Base-by-base conservation (phyloP, 345 rosid species). In the Pistacia integerrima region DNA sequence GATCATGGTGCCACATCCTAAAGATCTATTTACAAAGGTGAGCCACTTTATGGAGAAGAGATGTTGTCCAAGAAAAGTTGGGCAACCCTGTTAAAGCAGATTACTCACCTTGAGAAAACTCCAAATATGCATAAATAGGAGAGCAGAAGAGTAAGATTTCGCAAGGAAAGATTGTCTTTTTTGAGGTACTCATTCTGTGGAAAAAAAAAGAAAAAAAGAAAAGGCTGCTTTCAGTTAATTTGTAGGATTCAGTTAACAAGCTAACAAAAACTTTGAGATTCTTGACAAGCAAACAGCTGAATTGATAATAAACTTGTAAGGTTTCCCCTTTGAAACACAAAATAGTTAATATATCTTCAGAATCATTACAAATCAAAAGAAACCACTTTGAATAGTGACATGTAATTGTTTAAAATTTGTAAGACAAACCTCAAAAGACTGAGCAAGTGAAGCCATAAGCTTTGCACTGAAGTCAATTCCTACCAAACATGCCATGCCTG, bases 391-490 rank as follows among this genome's bases (percentile, higher is more conserved):
- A 30, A 65, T 13, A 22, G 56, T 4, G 58, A 49, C 52, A 18
- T 35, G 18, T 17, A 33, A 8, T 49, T 57, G 69, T 55, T 46
- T 72, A 70, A 51, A 59, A 72, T 44, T 57, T 41, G 38, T 14
- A 13, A 14, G 63, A 16, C 76, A 72, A 59, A 93, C 99, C 98
- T 92, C 93, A 60, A 93, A 90, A 76, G 83, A 71, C 81, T 85
- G 87, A 74, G 98, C 98, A 61, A 92, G 92, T 70, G 87, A 86
- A 73, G 93, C 91, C 84, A 92, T 52, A 80, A 96, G 84, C 85
- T 92, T 92, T 81, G 99, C 97, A 74, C 94, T 85, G 79, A 96
- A 96, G 77, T 93, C 97, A 78, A 86, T 82, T 30, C 99, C 99
- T 75, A 92, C 94, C 22, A 77, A 82, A 82, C 92, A 90, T 67